Base-by-base conservation (phyloP, 78 protist species). In the Anaeramoeba ignava region DNA sequence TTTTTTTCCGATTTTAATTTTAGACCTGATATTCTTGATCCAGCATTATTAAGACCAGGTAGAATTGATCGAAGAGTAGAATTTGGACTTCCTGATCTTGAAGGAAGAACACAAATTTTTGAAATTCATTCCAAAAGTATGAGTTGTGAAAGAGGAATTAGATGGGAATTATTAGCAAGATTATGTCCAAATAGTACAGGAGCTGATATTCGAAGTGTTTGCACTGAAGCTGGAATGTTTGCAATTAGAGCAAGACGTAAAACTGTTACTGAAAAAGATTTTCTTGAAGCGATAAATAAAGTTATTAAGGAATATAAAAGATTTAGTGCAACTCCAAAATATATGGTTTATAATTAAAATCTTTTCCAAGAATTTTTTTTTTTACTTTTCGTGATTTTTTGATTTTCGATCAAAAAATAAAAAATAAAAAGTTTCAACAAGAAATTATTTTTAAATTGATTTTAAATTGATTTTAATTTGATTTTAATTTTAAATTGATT, bases 11-110 rank as follows among this genome's bases (percentile, higher is more conserved):
- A n/a, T n/a, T n/a, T n/a, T n/a, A n/a, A n/a, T n/a, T n/a, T n/a
- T 84, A 82, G 98, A 37, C 98, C 98, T 2, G 98, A 96, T 82
- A 96, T 97, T 2, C 91, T 97, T 33, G 99, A 98, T 87, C 99
- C 99, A 27, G 99, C 99, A 2, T 92, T 98, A 39, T 42, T 94
- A 38, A 89, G 99, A 1, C 99, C 99, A 0, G 99, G 99, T 31
- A 87, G 99, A 8, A 81, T 98, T 38, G 99, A 98, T 84, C 54
- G 99, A 38, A 96, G 94, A 81, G 91, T 96, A 0, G 99, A 98
- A 85, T 93, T 96, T 80, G 98, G 96, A 36, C 91, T 94, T 40
- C 99, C 99, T 0, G 98, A 98, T 84, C 78, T 95, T 2, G 97
- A 97, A 86, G 94, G 94, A 37, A 92, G 99, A 81, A 88, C 97